phyloP scores from a whole-genome alignment of 176 grass and related monocot species.

The Aegilops sharonensis region DNA sequence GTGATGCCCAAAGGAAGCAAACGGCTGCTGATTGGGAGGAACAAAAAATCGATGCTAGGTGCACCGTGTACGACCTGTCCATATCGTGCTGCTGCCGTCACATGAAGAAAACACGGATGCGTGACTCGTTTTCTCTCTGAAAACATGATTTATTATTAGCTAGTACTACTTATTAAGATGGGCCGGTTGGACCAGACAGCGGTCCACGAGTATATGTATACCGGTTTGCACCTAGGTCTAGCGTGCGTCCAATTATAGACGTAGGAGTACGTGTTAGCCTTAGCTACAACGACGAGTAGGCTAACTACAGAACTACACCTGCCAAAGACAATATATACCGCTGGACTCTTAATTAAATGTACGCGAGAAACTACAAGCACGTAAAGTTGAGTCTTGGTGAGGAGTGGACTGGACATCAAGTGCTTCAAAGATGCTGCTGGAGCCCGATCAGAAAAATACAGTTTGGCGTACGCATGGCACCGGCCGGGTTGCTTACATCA shows the following conservation, averaged over 20 bases:
- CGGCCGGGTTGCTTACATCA: not conserved
- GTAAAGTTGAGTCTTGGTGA: not conserved
- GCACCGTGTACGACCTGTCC: not conserved
- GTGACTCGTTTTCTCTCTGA: not conserved
- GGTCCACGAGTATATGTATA: not conserved
- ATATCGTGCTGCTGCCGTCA: not conserved
- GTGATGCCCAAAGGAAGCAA: not conserved
- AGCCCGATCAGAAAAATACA: not conserved
- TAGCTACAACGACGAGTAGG: not conserved
- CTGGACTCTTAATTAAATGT: not conserved
- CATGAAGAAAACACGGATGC: not conserved
- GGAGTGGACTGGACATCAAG: not conserved
- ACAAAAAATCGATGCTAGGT: not conserved
- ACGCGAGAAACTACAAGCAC: not conserved
- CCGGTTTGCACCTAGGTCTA: not conserved
- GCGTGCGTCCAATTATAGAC: not conserved
- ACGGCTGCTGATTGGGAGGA: not conserved
- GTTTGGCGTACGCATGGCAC: not conserved
- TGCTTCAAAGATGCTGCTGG: slow-evolving; percentile 18
- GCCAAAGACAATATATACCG: no score
- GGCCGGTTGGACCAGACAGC: not conserved
- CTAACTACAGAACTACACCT: not conserved
- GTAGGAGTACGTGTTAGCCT: not conserved
- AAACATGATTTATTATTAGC: not conserved
- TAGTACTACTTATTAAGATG: not conserved